phyloP scores from a whole-genome alignment of 1,139 yeast species.

The Yamadazyma atmosphaerica region DNA sequence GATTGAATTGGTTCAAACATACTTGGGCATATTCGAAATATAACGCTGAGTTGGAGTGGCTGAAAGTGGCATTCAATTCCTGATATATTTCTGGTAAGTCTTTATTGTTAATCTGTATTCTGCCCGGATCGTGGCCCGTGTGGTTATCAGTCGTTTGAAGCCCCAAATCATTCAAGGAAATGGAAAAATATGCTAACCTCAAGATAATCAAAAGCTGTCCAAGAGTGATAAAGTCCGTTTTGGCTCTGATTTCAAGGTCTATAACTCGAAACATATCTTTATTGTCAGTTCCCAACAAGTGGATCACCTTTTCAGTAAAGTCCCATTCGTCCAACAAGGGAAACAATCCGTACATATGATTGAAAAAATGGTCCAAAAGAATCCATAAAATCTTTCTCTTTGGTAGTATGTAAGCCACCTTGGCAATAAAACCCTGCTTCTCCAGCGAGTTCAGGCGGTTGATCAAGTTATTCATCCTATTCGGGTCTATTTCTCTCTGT shows the following conservation, averaged over 20 bases:
- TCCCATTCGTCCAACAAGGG: conserved; percentile 32
- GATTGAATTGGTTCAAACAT: conserved; percentile 38
- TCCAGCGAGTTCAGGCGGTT: not conserved
- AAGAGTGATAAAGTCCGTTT: conserved; percentile 26
- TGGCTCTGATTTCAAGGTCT: not conserved
- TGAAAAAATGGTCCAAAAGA: conserved; percentile 27
- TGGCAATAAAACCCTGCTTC: conserved; percentile 19
- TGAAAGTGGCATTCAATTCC: conserved; percentile 33
- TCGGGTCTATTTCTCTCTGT: not conserved
- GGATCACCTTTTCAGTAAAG: conserved; percentile 19
- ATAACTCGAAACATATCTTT: conserved; percentile 10
- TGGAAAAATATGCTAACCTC: conserved; percentile 22
- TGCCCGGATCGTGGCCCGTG: too few relatives aligned
- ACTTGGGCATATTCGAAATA: conserved; percentile 44
- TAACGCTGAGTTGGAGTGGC: conserved; percentile 40
- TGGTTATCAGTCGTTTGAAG: too few relatives aligned
- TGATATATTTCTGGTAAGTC: conserved; percentile 35
- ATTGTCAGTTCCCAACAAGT: conserved; percentile 30
- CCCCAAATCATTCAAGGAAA: not conserved
- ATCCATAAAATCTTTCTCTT: conserved; percentile 28
- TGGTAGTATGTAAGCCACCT: conserved; percentile 29
- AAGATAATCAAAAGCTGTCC: conserved; percentile 28
- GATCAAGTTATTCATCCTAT: not conserved
- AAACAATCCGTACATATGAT: conserved; percentile 28
- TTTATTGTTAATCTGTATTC: too few relatives aligned